phyloP scores from a whole-genome alignment of 2,329 filamentous ascomycete genomes.

The Colletotrichum tanaceti region DNA sequence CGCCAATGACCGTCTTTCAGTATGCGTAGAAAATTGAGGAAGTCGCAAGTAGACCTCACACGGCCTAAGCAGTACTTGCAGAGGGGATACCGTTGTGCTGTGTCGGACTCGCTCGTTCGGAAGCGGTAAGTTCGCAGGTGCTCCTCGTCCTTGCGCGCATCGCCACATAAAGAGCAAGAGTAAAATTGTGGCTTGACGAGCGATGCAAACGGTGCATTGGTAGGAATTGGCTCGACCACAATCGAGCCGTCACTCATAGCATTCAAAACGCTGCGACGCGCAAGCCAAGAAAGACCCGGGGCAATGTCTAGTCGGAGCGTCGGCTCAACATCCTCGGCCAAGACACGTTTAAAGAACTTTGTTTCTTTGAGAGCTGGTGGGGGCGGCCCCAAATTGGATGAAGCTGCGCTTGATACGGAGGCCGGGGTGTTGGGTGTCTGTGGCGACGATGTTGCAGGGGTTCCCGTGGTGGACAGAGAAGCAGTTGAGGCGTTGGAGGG shows the following conservation, averaged over 20 bases:
- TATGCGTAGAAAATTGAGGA: conserved; percentile 90
- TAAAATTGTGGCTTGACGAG: conserved; percentile 67
- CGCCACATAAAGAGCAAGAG: conserved; percentile 90
- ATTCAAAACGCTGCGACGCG: conserved; percentile 83
- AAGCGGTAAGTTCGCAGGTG: conserved; percentile 89
- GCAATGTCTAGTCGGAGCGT: conserved; percentile 90
- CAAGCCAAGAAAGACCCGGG: conserved; percentile 93
- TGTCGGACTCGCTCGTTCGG: conserved; percentile 86
- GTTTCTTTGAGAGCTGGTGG: conserved; percentile 83
- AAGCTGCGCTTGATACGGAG: conserved; percentile 61
- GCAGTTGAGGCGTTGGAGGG: conserved; percentile 70
- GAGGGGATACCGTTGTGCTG: conserved; percentile 87
- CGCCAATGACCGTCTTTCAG: conserved; percentile 94
- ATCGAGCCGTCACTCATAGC: conserved; percentile 87
- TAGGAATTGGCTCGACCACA: conserved; percentile 87
- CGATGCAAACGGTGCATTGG: conserved; percentile 62
- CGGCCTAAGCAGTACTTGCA: conserved; percentile 89
- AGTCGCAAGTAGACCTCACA: conserved; percentile 89
- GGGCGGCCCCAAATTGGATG: conserved; percentile 49
- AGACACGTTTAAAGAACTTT: conserved; percentile 90
- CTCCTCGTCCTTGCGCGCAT: conserved; percentile 75
- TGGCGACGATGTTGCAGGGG: conserved; percentile 64
- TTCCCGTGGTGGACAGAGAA: conserved; percentile 64
- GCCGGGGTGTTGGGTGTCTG: conserved; percentile 69
- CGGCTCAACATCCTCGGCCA: conserved; percentile 93